phyloP scores from a whole-genome alignment of 129 eudicot genomes.

The Saussurea involucrata region DNA sequence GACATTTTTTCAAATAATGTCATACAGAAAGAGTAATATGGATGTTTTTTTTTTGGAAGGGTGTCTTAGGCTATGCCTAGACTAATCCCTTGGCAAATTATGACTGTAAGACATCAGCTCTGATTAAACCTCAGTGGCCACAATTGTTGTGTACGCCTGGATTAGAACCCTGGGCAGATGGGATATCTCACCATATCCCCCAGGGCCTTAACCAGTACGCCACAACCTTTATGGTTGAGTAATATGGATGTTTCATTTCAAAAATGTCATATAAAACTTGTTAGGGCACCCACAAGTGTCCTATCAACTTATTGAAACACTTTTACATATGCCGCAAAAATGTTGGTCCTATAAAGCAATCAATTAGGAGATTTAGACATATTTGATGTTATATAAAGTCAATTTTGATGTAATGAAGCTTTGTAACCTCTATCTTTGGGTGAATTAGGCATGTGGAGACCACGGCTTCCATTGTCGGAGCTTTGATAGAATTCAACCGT shows the following conservation, averaged over 20 bases:
- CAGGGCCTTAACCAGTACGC: too few relatives aligned
- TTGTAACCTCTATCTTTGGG: not conserved
- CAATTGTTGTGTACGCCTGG: too few relatives aligned
- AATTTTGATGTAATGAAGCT: not conserved
- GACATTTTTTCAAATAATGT: not conserved
- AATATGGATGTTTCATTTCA: too few relatives aligned
- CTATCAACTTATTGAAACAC: not conserved
- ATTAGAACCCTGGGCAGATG: too few relatives aligned
- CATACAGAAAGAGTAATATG: not conserved
- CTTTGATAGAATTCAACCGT: constrained; percentile 39
- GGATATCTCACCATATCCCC: too few relatives aligned
- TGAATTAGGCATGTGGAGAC: constrained; percentile 56
- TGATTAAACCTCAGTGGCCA: too few relatives aligned
- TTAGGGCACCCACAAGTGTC: not conserved
- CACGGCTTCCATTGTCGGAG: constrained; percentile 48
- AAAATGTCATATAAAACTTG: not conserved
- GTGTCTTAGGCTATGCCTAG: too few relatives aligned
- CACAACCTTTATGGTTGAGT: too few relatives aligned
- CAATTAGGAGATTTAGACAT: not conserved
- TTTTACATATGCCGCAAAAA: not conserved
- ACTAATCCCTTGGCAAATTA: too few relatives aligned
- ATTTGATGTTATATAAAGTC: not conserved
- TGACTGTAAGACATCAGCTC: too few relatives aligned
- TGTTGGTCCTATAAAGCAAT: not conserved
- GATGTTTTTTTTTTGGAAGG: too few relatives aligned